phyloP scores from a whole-genome alignment of 1,139 yeast genomes.

The Taphrina deformans region DNA sequence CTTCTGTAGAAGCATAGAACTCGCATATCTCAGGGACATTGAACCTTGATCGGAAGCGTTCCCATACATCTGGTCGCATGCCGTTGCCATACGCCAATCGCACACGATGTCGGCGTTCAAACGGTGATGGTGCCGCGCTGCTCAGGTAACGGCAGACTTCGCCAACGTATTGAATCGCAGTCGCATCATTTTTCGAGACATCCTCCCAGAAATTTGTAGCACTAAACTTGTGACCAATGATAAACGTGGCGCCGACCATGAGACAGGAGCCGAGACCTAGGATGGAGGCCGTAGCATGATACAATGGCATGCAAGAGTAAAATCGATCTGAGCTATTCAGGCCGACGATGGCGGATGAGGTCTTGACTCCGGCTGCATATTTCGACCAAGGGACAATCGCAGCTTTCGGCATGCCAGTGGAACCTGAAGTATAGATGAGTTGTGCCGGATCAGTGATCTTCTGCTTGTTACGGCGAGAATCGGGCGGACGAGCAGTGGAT shows the following conservation, averaged over 20 bases:
- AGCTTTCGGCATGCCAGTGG: conserved; percentile 93
- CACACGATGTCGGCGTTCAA: conserved; percentile 67
- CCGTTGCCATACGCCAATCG: conserved; percentile 89
- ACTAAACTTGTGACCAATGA: conserved; percentile 79
- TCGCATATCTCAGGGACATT: conserved; percentile 77
- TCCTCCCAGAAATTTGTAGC: conserved; percentile 90
- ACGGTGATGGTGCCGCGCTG: conserved; percentile 64
- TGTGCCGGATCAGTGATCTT: conserved; percentile 56
- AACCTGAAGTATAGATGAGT: conserved; percentile 87
- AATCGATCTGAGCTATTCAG: conserved; percentile 59
- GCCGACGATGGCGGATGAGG: conserved; percentile 70
- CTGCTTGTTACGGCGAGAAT: conserved; percentile 41
- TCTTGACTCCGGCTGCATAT: conserved; percentile 65
- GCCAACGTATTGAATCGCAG: conserved; percentile 90
- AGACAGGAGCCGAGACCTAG: conserved; percentile 53
- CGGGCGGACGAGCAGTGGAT: conserved; percentile 41
- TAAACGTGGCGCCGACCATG: conserved; percentile 67
- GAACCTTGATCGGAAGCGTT: conserved; percentile 72
- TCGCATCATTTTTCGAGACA: conserved; percentile 66
- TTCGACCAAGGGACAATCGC: conserved; percentile 91
- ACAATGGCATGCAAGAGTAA: conserved; percentile 92
- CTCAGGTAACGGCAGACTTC: conserved; percentile 84
- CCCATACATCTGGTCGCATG: conserved; percentile 89
- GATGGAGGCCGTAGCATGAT: conserved; percentile 83
- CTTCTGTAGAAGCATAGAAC: conserved; percentile 91